phyloP scores from a whole-genome alignment of 2,329 filamentous ascomycete species.

The Microsporum audouinii region DNA sequence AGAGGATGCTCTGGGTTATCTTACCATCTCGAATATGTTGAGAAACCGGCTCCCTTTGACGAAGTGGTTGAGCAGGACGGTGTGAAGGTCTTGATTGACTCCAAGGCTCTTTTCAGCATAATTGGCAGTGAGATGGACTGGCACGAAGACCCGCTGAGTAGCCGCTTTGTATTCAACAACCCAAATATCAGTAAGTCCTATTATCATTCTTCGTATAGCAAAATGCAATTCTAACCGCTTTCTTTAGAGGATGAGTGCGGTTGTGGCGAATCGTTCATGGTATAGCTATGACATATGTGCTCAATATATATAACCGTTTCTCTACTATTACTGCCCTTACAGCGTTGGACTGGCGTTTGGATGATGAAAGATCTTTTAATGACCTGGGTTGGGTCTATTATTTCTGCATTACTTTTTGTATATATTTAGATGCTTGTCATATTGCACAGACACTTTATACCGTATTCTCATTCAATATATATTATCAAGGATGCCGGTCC shows the following conservation, averaged over 20 bases:
- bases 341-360: constrained; percentile 6
- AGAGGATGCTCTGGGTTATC: constrained; percentile 86
- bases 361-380: neutral
- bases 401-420: neutral
- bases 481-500: no score
- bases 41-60: constrained; percentile 77
- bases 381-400: neutral
- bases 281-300: constrained; percentile 29
- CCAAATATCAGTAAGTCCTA: constrained; percentile 85
- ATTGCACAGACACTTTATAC: neutral
- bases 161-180: constrained; percentile 88
- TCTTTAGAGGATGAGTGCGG: constrained; percentile 83
- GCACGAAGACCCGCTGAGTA: constrained; percentile 87
- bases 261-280: constrained; percentile 94
- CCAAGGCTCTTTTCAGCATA: constrained; percentile 94
- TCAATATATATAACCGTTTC: neutral
- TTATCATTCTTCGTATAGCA: neutral
- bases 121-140: constrained; percentile 99
- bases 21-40: constrained; percentile 90
- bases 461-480: neutral
- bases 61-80: constrained; percentile 92
- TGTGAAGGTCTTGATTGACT: constrained; percentile 90
- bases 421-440: neutral
- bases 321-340: neutral
- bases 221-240: constrained; percentile 17